Base-by-base conservation (phyloP, 1,284 basidiomycete species). In the Xerocomus amazonicus region DNA sequence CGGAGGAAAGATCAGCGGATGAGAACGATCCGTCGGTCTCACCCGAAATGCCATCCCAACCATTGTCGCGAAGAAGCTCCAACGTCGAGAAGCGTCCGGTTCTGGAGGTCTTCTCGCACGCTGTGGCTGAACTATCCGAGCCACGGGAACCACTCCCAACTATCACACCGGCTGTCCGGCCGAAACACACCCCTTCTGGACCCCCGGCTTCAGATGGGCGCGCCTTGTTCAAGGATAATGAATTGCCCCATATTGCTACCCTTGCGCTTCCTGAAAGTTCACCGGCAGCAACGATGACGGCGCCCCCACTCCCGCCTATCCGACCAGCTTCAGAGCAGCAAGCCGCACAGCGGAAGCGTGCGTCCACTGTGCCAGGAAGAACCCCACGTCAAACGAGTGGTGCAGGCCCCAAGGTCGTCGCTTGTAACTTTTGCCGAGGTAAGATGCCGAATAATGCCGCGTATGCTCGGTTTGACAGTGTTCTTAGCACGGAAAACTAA, bases 341-440 rank as follows among this genome's bases (percentile, higher is more conserved):
- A 62, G 75, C 79, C 47, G 76, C 77, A 23, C 78, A 79, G 60
- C 68, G 84, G 58, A 82, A 82, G 63, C 80, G 84, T 47, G 78
- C 83, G n/a, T 76, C 82, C 6, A 83, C 83, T 4, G 75, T 84
- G n/a, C 78, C 81, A 29, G 81, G 78, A 27, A 83, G 82, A 59
- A 77, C 70, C 37, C 70, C 70, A 43, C 75, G 84, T 41, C 74
- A 79, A 52, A 68, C 78, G 16, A 79, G 82, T 34, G 83, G 77
- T 51, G 84, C 84, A 45, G 87, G 87, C 13, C 86, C 87, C 45
- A 90, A 90, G 63, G 84, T 89, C 16, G 87, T 90, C 29, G 87
- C 87, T 9, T 90, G 87, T 69, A 89, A 90, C 65, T 86, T 86
- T 62, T 90, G 87, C 70, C 78, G 87, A 73, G 85, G 87, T 89